These are phyloP conservation scores for Claviceps citrina DNA, from an alignment of 2,329 filamentous ascomycete species.

Conservation along the genomic window DNA sequence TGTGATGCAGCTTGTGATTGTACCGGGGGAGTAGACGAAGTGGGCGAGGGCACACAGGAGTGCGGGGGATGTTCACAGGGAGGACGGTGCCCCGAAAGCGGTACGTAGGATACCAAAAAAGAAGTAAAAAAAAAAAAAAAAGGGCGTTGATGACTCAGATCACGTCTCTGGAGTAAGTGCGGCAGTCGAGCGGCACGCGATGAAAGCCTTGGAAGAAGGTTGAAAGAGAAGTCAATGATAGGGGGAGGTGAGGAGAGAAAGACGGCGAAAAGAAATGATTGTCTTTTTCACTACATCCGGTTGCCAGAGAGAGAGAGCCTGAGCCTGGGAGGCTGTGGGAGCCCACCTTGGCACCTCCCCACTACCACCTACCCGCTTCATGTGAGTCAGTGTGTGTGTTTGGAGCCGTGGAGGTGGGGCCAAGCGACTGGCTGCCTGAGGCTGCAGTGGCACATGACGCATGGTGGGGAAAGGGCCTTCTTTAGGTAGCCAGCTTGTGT, in stretches of 20 bases:
- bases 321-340: slow-evolving; percentile 9
- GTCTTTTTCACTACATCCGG: slow-evolving; percentile 6
- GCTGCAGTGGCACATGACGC: slow-evolving; percentile 1
- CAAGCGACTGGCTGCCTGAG: slow-evolving; percentile 7
- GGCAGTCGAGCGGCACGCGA: slow-evolving; percentile 3
- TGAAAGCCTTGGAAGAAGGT: slow-evolving; percentile 2
- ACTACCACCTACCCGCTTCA: slow-evolving; percentile 6
- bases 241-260: slow-evolving; percentile 3
- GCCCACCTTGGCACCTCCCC: no score
- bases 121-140: not conserved
- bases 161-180: slow-evolving; percentile 2
- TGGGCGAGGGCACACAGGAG: slow-evolving; percentile 3
- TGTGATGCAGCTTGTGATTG: slow-evolving; percentile 20
- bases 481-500: not conserved
- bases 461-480: not conserved
- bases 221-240: slow-evolving; percentile 1
- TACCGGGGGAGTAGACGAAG: slow-evolving; percentile 1
- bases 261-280: slow-evolving; percentile 8
- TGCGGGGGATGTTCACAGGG: slow-evolving; percentile 5
- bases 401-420: slow-evolving; percentile 3
- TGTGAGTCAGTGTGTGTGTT: no score
- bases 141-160: not conserved
- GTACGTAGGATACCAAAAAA: not conserved
- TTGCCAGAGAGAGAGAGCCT: slow-evolving; percentile 12
- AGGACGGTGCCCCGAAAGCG: slow-evolving; percentile 1